Base-by-base conservation (phyloP, 2,329 filamentous ascomycete species). In the Apiospora aurea region DNA sequence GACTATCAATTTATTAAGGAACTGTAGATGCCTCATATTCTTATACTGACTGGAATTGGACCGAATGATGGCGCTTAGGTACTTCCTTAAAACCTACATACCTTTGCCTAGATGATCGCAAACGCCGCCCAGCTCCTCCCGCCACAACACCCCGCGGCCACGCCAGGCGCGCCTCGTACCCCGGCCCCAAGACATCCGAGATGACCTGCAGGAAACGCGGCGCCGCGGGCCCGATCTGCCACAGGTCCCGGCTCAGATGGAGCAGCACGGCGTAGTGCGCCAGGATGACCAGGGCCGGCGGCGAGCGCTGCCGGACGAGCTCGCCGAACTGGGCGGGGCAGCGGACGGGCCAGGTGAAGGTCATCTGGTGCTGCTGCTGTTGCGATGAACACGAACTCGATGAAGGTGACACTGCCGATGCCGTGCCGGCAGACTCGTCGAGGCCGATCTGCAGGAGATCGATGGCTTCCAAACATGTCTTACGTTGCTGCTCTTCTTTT, bases 381-480 rank as follows among this genome's bases (percentile, higher is more conserved):
- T 21, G 57, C 57, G 53, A 43, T 6, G 41, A n/a, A 43, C 41
- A 16, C 24, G 24, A 7, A 29, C 26, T 29, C 1, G 26, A 29
- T 29, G 26, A 29, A 3, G 26, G 26, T 29, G 26, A 29, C 26
- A 29, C 26, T 29, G 26, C 3, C 26, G 26, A 29, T 29, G 26
- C 26, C 26, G 26, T 29, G 26, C 26, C 26, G 26, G 26, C 26
- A 29, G 26, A 29, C 13, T 75, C 76, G 67, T 79, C 77, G 14
- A 79, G 72, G 1, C 75, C 77, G 26, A 76, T 72, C 70, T 79
- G 76, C 41, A 79, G 66, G 57, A 74, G 78, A 3, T 74, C 49
- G 24, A 82, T 73, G 18, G 79, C 78, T 21, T 38, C 11, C 21
- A 73, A 71, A 70, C 79, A 82, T 6, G 77, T 78, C 7, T 78